Evolutionary conservation across 2,329 filamentous ascomycete genomes (phyloP).

Genomic region (Trichoderma lentiforme): DNA sequence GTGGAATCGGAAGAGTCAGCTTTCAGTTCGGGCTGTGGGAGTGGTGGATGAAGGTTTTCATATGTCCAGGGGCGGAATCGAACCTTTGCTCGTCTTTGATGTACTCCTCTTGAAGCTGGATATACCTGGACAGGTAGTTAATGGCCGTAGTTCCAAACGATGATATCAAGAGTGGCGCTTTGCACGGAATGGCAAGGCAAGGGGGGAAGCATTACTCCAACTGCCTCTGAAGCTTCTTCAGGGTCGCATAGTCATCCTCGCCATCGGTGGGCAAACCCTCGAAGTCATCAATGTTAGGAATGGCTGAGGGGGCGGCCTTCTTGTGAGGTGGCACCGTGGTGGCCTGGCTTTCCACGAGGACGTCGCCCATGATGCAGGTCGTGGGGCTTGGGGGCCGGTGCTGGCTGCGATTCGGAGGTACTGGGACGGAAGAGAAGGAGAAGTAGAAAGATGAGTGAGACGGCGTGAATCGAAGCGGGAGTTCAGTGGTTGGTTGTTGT

Average conservation of each 20-base stretch:
- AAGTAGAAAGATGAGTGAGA: neutral
- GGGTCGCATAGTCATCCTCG: conserved; percentile 87
- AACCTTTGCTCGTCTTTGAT: conserved; percentile 99
- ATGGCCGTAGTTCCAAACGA: conserved; percentile 20
- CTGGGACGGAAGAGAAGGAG: neutral
- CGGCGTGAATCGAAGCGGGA: neutral
- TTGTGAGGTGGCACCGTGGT: conserved; percentile 73
- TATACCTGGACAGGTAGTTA: conserved; percentile 58
- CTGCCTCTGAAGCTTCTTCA: conserved; percentile 96
- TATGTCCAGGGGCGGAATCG: conserved; percentile 9
- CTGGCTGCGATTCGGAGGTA: neutral
- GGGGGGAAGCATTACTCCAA: conserved; percentile 62
- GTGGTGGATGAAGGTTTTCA: neutral
- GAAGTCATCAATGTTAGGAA: conserved; percentile 85
- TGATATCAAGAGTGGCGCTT: neutral
- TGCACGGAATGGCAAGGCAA: neutral
- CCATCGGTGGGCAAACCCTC: conserved; percentile 79
- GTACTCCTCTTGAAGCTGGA: conserved; percentile 98
- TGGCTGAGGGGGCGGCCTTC: conserved; percentile 74
- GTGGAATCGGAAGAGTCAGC: conserved; percentile 23
- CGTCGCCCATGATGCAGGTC: conserved; percentile 68
- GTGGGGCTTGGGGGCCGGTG: conserved; percentile 30
- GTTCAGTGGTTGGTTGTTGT: neutral
- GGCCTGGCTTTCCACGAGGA: conserved; percentile 76
- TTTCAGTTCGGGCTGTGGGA: neutral